Base-by-base conservation (phyloP, 1,284 basidiomycete species). In the Rugiboletus extremiorientalis region DNA sequence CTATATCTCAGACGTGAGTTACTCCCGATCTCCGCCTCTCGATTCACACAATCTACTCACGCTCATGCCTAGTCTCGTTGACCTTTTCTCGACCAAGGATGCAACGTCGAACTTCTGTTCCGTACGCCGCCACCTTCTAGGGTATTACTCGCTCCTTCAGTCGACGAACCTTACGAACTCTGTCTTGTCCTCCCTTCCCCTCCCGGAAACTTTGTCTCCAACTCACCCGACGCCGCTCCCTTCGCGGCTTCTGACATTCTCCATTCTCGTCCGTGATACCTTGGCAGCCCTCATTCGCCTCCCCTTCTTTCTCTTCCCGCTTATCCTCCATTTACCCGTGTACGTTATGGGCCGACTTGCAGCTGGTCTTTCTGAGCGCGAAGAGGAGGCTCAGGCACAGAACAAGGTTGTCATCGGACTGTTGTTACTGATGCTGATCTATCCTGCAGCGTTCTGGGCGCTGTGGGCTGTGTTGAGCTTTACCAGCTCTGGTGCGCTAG, bases 311-410 rank as follows among this genome's bases (percentile, higher is more conserved):
- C 67, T 92, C 54, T 73, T 95, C 48, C 94, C 95, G 2, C 79
- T 96, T 42, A 66, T 94, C 51, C 79, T 94, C 48, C 91, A 97
- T 71, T 66, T 86, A 28, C 94, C 95, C 1, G 84, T 91, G 45
- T 97, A 97, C 73, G 73, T 87, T 56, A 86, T 95, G 76, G 88
- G 85, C 16, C 79, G 86, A 31, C 67, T 89, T 47, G 93, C 91
- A 46, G 91, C 89, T 7, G 77, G 81, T 43, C 75, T 95, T 36
- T 89, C 83, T 22, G 85, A 92, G 67, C 86, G 94, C 63, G 95
- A 98, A 72, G 91, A 92, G 69, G 94, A 96, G 73, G 90, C 91
- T 7, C 91, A 93, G 73, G 94, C 94, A 37, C 92, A 96, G 77
- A 95, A 90, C 76, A 96, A 97, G 77, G 85, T 96, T 42, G 85